Base-by-base conservation (phyloP, 2,329 filamentous ascomycete genomes). In the Diaporthe citrichinensis region DNA sequence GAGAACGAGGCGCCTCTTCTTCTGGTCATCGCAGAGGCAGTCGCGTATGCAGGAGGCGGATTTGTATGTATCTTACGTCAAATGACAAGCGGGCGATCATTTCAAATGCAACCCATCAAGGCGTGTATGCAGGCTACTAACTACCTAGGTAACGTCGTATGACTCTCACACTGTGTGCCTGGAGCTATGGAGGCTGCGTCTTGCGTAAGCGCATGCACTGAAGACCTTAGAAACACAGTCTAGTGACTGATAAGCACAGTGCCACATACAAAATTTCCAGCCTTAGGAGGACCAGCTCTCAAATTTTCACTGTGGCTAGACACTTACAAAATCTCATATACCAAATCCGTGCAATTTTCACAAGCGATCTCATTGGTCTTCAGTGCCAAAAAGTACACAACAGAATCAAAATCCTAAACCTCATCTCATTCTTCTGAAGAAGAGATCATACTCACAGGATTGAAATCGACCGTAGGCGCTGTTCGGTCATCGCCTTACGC, bases 301-400 rank as follows among this genome's bases (percentile, higher is more conserved):
- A 69, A 69, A 69, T 69, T 69, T 69, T 69, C 65, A 69, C 65
- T 53, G 49, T 55, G 34, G 65, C n/a, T 39, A 41, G 59, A 55
- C 15, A 69, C 49, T 69, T 69, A 55, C 46, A 69, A 53, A 53
- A 68, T 39, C 46, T 25, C 65, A 53, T 6, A n/a, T 55, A 55
- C n/a, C 34, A 12, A 53, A 53, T 41, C 25, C 9, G 51, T 23
- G 39, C 49, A 28, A 55, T 28, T 55, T 69, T 25, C 34, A 55
- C 34, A 55, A 14, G 8, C 49, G 5, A 55, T 55, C 65, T 14
- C 31, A 68, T 25, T 69, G 46, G 15, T 20, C 7, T 41, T 23
- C 44, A 23, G 44, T 49, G 20, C n/a, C 25, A 39, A 25, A 44
- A 51, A 28, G 12, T 25, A 31, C 39, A 44, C 44, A 51, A 17